Percentiles rank a stretch among this genome's conserved stretches.
phyloP scores from a whole-genome alignment of 1,284 basidiomycete genomes.

The Neolentinus lepideus region DNA sequence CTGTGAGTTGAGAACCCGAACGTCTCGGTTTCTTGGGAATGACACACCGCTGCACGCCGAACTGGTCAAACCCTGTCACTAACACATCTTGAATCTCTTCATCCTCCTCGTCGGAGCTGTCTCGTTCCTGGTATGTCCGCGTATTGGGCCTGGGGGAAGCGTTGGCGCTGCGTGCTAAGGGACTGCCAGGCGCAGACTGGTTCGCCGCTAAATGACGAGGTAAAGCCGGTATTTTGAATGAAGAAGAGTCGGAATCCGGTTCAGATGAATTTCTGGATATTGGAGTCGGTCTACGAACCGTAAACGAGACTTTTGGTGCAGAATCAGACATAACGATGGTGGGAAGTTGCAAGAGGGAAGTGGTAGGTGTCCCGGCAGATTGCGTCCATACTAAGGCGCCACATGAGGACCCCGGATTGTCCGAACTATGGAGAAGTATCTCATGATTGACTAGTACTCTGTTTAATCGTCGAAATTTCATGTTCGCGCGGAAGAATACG shows the following conservation, averaged over 20 bases:
- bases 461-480: too few species aligned
- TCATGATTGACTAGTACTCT: too few species aligned
- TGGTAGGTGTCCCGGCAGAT: not conserved
- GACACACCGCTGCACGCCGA: slow-evolving; percentile 74
- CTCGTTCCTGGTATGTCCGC: slow-evolving; percentile 24
- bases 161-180: slow-evolving; percentile 42
- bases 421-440: too few species aligned
- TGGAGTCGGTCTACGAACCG: slow-evolving; percentile 62
- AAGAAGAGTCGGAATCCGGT: slow-evolving; percentile 42
- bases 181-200: slow-evolving; percentile 43
- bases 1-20: slow-evolving; percentile 52
- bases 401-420: too few species aligned
- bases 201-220: slow-evolving; percentile 44
- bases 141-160: slow-evolving; percentile 30
- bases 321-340: not conserved
- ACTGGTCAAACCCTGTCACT: slow-evolving; percentile 63
- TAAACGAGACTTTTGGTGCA: slow-evolving; percentile 58
- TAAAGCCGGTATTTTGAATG: slow-evolving; percentile 52
- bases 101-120: slow-evolving; percentile 57
- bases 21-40: slow-evolving; percentile 20
- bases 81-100: slow-evolving; percentile 54
- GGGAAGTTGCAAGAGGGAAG: not conserved
- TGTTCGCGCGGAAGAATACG: too few species aligned
- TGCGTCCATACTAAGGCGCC: too few species aligned
- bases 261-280: slow-evolving; percentile 54